Conservation (phyloP, 228 moss, liverwort and hornwort genomes). For the Sphagnum magellanicum region DNA sequence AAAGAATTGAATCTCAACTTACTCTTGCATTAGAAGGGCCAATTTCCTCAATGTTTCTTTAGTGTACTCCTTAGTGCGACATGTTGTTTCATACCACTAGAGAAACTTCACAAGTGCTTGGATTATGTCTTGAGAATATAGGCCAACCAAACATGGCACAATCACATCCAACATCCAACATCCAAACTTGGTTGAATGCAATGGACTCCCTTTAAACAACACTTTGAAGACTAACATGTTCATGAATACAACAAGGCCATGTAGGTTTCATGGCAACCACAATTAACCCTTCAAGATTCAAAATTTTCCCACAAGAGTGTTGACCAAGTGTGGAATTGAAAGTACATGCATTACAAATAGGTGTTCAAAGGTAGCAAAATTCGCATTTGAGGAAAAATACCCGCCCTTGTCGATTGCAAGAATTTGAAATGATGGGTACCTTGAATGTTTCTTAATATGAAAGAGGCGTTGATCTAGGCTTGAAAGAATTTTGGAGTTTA, state of each 20-base stretch:
- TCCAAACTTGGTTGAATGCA: too few relatives aligned
- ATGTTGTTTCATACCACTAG: slow-evolving; percentile 3
- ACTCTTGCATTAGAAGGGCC: background rate
- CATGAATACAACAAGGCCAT: background rate
- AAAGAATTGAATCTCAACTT: background rate
- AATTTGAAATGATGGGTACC: slow-evolving; percentile 2
- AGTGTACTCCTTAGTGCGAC: background rate
- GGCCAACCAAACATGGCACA: slow-evolving; percentile 3
- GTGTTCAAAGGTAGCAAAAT: slow-evolving; percentile 13
- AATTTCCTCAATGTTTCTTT: slow-evolving; percentile 1
- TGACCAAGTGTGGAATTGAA: background rate
- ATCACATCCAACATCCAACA: slow-evolving; percentile 8
- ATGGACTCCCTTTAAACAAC: background rate
- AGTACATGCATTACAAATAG: slow-evolving; percentile 1
- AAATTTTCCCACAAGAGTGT: background rate
- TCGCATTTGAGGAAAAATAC: slow-evolving; percentile 6
- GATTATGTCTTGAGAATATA: background rate
- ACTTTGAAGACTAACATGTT: background rate
- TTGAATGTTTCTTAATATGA: background rate
- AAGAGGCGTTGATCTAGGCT: slow-evolving; percentile 1
- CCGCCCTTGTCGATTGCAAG: slow-evolving; percentile 3
- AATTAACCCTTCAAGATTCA: background rate
- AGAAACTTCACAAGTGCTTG: slow-evolving; percentile 1
- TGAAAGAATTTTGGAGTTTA: background rate
- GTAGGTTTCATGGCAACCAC: background rate